Conservation (phyloP, 2,329 filamentous ascomycete species). For the Apiospora arundinis region DNA sequence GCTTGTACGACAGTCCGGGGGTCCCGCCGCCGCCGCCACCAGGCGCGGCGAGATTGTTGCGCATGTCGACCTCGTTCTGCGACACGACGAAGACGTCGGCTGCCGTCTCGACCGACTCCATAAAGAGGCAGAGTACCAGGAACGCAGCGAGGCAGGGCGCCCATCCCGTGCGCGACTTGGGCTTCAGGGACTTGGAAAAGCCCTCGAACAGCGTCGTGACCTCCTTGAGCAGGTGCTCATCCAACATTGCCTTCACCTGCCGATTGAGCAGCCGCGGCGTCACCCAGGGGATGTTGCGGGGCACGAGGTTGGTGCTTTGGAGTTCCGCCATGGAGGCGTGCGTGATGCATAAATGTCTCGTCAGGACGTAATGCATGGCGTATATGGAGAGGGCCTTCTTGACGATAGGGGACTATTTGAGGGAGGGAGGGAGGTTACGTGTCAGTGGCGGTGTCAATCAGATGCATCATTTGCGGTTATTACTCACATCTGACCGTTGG, state of each 20-base stretch:
- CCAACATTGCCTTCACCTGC: conserved; percentile 62
- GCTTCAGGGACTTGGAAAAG: conserved; percentile 60
- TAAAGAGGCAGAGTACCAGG: conserved; percentile 62
- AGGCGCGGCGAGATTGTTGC: conserved; percentile 36
- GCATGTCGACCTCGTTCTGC: conserved; percentile 56
- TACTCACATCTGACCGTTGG: conserved; percentile 50
- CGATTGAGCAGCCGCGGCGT: conserved; percentile 62
- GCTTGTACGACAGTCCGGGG: conserved; percentile 43
- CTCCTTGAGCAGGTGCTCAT: conserved; percentile 60
- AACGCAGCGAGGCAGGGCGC: conserved; percentile 63
- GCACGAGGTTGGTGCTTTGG: conserved; percentile 48
- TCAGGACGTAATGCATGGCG: conserved; percentile 63
- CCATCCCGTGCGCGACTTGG: conserved; percentile 60
- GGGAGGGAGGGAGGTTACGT: no score
- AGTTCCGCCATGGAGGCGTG: conserved; percentile 49
- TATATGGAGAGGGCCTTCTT: conserved; percentile 60
- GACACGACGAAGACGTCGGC: conserved; percentile 58
- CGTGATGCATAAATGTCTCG: conserved; percentile 60
- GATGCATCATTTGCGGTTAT: no score
- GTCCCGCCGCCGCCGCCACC: conserved; percentile 22
- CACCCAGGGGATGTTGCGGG: conserved; percentile 50
- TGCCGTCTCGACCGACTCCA: conserved; percentile 62
- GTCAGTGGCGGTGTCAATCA: not conserved
- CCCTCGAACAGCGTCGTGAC: conserved; percentile 58
- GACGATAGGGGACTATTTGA: conserved; percentile 53